phyloP scores from a whole-genome alignment of 345 rosid genomes.

The Barbarea vulgaris region DNA sequence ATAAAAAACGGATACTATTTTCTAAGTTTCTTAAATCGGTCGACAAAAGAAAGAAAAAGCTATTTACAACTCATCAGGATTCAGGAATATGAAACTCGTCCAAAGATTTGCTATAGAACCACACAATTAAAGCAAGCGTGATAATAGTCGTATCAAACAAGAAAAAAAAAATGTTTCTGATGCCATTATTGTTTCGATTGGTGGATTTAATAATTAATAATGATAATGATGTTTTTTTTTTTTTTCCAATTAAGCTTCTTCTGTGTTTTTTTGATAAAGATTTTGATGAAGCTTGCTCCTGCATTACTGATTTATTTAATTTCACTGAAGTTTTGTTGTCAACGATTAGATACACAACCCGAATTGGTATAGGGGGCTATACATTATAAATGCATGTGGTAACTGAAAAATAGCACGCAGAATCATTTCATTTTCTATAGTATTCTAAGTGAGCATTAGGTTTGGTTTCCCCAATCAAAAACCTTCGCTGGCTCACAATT shows the following conservation, averaged over 20 bases:
- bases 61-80: slow-evolving; percentile 9
- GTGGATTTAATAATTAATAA: not conserved
- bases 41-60: not conserved
- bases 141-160: slow-evolving; percentile 3
- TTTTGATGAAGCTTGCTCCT: not conserved
- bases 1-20: not conserved
- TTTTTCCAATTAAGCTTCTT: not conserved
- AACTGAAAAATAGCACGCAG: not conserved
- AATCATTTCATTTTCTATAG: not conserved
- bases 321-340: not conserved
- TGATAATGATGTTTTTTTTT: not conserved
- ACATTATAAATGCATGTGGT: not conserved
- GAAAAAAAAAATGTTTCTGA: not conserved
- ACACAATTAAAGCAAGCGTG: slow-evolving; percentile 35
- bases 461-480: too few species aligned
- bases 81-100: slow-evolving; percentile 7
- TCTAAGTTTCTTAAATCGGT: not conserved
- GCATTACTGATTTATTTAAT: not conserved
- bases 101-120: slow-evolving; percentile 26
- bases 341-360: not conserved
- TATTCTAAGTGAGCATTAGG: too few species aligned
- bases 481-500: too few species aligned
- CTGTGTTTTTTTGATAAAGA: too few species aligned
- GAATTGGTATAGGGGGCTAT: not conserved
- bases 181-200: slow-evolving; percentile 17